Evolutionary conservation across 306 rosid genomes (phyloP).

Genomic region (Fragaria vesca): DNA sequence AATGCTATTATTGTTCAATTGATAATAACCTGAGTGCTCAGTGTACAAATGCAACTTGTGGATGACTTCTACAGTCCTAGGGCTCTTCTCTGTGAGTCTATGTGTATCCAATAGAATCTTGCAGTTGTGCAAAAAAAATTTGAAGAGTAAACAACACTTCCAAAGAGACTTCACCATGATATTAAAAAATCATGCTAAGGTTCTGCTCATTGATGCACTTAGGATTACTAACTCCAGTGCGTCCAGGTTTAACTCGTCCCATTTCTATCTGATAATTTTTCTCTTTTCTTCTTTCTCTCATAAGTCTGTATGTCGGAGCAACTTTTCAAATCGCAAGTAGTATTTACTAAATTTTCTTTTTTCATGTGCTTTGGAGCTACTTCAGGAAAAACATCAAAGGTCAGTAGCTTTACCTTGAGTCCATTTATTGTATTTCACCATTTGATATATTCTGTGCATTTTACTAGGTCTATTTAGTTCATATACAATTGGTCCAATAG

Average conservation of each 20-base stretch:
- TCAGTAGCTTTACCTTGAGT: constrained; percentile 32
- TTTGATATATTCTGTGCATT: not conserved
- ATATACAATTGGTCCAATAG: not conserved
- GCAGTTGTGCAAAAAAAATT: not conserved
- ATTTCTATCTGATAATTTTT: not conserved
- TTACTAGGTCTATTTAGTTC: not conserved
- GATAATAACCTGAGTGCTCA: not conserved
- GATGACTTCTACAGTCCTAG: not conserved
- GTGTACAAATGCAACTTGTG: not conserved
- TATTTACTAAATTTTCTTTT: constrained; percentile 14
- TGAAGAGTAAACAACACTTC: not conserved
- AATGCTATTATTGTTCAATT: not conserved
- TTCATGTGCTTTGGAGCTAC: constrained; percentile 40
- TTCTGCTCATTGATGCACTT: not conserved
- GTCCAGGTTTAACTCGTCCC: not conserved
- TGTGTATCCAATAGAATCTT: not conserved
- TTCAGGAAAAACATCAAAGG: constrained; percentile 82
- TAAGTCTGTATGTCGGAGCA: not conserved
- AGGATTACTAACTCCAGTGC: not conserved
- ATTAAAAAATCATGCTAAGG: not conserved
- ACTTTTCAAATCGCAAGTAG: constrained; percentile 8
- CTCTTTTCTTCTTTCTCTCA: not conserved
- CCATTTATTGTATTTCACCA: not conserved
- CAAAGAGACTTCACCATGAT: not conserved
- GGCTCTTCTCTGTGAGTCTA: not conserved